Conservation (phyloP, 2,329 filamentous ascomycete genomes). For the Pseudohalonectria lignicola region DNA sequence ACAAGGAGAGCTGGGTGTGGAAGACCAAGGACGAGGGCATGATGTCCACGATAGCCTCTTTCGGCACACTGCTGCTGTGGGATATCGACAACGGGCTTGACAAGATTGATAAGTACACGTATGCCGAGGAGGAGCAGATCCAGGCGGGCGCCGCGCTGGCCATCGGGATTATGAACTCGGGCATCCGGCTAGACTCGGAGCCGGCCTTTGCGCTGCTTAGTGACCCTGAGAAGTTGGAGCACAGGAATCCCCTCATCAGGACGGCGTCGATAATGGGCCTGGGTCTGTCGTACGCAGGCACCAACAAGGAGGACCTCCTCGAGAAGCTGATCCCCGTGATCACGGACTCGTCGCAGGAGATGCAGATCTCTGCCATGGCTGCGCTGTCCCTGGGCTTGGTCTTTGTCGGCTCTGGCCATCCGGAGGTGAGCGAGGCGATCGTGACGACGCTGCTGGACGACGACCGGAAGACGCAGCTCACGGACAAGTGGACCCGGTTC, state of each 20-base stretch:
- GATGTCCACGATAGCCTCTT: slow-evolving; percentile 88
- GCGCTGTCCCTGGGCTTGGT: slow-evolving; percentile 82
- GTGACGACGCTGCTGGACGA: slow-evolving; percentile 90
- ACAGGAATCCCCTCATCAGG: slow-evolving; percentile 66
- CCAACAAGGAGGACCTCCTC: slow-evolving; percentile 81
- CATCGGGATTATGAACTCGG: slow-evolving; percentile 92
- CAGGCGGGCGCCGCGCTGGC: slow-evolving; percentile 86
- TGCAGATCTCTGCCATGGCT: slow-evolving; percentile 95
- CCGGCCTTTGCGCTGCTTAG: slow-evolving; percentile 79
- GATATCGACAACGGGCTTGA: slow-evolving; percentile 87
- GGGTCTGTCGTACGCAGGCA: slow-evolving; percentile 87
- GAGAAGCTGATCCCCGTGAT: slow-evolving; percentile 81
- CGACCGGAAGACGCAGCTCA: slow-evolving; percentile 79
- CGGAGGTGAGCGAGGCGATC: slow-evolving; percentile 85
- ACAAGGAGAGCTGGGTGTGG: slow-evolving; percentile 94
- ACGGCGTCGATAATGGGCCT: slow-evolving; percentile 92
- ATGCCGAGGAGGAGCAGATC: slow-evolving; percentile 69
- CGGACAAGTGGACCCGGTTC: slow-evolving; percentile 97
- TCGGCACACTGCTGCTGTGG: slow-evolving; percentile 87
- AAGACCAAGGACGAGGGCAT: slow-evolving; percentile 98
- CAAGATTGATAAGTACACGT: slow-evolving; percentile 91
- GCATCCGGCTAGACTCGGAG: slow-evolving; percentile 80
- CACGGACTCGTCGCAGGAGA: slow-evolving; percentile 70
- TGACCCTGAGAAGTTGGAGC: slow-evolving; percentile 67
- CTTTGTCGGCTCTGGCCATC: slow-evolving; percentile 85